Evolutionary conservation across 306 rosid genomes (phyloP), one percentile per base, ranked within the genome.

Genomic region (Dryas octopetala): DNA sequence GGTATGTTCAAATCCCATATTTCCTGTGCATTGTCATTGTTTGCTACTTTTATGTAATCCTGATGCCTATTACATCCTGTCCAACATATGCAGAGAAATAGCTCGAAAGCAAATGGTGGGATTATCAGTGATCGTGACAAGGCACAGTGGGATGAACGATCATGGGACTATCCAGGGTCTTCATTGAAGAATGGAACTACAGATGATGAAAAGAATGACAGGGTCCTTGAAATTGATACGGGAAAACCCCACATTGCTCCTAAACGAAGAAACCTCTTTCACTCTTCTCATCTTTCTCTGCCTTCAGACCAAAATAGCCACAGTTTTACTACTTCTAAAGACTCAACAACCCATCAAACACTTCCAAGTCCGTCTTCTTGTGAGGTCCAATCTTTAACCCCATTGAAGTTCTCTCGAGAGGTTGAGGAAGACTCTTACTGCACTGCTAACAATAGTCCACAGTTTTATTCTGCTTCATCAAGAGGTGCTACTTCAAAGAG

Each of bases 401-500:
- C 91, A 5, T 55, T 78, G 65, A 81, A 82, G 54, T 58, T 74
- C 71, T 13, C 74, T 3, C 78, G 79, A 0, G 91, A 86, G 60
- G 74, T 78, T 26, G 97, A 90, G 54, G 91, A 93, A 19, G 82
- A 66, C 9, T 77, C 88, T 28, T 93, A 86, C 82, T 87, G 83
- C 82, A 91, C 94, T 9, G 94, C 97, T 5, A 74, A 83, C 23
- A 83, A 78, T 71, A 89, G 88, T 75, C 91, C 96, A 0, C 96
- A 85, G 51, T 67, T 75, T 57, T 78, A 75, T 62, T 89, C 96
- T 11, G 88, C 89, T 7, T 82, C 84, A 4, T 94, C 96, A 0
- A 77, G 66, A 66, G 90, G 91, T 2, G 83, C 55, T 4, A 86
- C 76, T 40, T 71, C 79, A n/a, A 91, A 84, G 76, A 87, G 79